Base-by-base conservation (phyloP, 371 early-diverging fungal genomes). In the Mortierella sp. region DNA sequence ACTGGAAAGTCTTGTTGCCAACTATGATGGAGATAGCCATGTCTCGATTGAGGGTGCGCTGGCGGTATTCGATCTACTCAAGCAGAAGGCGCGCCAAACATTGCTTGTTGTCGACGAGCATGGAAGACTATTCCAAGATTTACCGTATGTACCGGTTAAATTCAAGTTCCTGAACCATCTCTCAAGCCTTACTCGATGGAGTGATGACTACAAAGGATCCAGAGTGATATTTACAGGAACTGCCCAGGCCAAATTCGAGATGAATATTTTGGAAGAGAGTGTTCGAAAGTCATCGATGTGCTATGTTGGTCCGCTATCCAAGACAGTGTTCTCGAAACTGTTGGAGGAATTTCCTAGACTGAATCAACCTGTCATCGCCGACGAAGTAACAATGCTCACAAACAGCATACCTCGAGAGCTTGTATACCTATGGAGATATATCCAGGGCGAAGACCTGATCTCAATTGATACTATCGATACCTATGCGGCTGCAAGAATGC, bases 91-190 rank as follows among this genome's bases (percentile, higher is more conserved):
- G 31, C 66, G 72, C 45, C 64, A 72, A 51, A 54, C 61, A 29
- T 40, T 72, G 35, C 19, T 72, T 49, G 45, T 72, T 60, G 66
- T 72, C 35, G 68, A 68, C 56, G 68, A 63, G 64, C 75, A 74
- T 60, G 61, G 62, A 29, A 61, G 26, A 35, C 47, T 70, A 49
- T 70, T 70, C 64, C 28, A 70, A 59, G 4, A 35, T 23, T 5
- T 32, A 31, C 70, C 63, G 32, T 55, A 59, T 22, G 35, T 64
- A 26, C 72, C 65, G 34, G 19, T 1, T 7, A 55, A 61, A 45
- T 65, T 60, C 49, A 49, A 12, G 59, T 61, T 43, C 17, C 45
- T 71, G 65, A 22, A 40, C 47, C 65, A 57, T 40, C 65, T 71
- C 49, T 40, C 26, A 37, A 40, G 42, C 15, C 53, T 34, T 35